Base-by-base conservation (phyloP, 202 grass and related monocot genomes). In the Musa balbisiana region DNA sequence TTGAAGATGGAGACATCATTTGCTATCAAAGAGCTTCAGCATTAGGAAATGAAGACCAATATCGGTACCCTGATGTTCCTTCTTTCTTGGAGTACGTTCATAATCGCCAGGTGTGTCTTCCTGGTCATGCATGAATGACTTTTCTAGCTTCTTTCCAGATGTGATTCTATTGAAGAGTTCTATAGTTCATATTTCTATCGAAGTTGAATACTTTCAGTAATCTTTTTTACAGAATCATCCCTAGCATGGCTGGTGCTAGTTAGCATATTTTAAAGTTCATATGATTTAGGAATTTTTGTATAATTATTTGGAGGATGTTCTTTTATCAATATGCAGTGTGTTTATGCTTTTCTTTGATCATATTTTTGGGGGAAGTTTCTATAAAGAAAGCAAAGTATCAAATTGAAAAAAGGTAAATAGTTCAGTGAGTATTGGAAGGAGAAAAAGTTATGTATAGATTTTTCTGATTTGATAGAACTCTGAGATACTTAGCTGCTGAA, bases 11-110 rank as follows among this genome's bases (percentile, higher is more conserved):
- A 1, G 92, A 92, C 74, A 92, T 96, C 51, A 64, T 96, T 53
- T 96, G 89, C 83, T 86, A 85, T 79, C 92, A 90, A 78, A 96
- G 86, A 83, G 71, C 83, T 82, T 74, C 53, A 19, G 63, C 55
- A 74, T 55, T 79, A 62, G 87, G 82, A 29, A 81, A 67, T 86
- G 83, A 83, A 77, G 79, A 78, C 55, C 84, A 82, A 78, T 79
- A 82, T 59, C 81, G 89, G 53, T 92, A 88, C 88, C 89, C 87
- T 75, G 87, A 90, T 23, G 83, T 92, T 77, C 89, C 92, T 80
- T 90, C 89, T 26, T 96, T 88, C 92, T 79, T 96, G 84, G 92
- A 96, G 55, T 96, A 92, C 75, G 87, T 92, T 70, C 92, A 88
- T 81, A 92, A 96, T 78, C 84, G 85, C 64, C 87, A 96, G 89